Evolutionary conservation across 2,329 filamentous ascomycete genomes (phyloP).

Genomic region (Alternaria sp.): DNA sequence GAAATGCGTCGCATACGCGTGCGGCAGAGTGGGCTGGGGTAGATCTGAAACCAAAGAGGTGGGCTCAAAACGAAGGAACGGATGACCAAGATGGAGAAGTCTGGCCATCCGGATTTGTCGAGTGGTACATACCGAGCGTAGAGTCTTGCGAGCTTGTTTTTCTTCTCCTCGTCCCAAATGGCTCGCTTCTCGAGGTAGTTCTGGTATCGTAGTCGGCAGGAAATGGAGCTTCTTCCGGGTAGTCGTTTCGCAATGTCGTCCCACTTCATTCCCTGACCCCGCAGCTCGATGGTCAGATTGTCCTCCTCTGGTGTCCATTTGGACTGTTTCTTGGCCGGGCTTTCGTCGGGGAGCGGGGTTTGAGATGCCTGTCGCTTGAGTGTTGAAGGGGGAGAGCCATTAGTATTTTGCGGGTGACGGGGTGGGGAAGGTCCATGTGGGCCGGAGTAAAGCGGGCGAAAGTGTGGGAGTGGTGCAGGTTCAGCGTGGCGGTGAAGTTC

Average conservation of each 20-base stretch:
- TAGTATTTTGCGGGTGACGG: slow-evolving; percentile 35
- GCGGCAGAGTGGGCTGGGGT: not conserved
- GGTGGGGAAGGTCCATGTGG: slow-evolving; percentile 47
- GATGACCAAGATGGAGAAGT: slow-evolving; percentile 3
- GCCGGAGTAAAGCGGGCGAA: slow-evolving; percentile 47
- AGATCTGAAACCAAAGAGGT: slow-evolving; percentile 12
- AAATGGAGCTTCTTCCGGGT: slow-evolving; percentile 90
- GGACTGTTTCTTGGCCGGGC: slow-evolving; percentile 67
- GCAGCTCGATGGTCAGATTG: slow-evolving; percentile 88
- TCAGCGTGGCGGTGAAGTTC: slow-evolving; percentile 49
- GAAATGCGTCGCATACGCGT: slow-evolving; percentile 13
- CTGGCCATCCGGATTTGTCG: slow-evolving; percentile 13
- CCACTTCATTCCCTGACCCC: slow-evolving; percentile 95
- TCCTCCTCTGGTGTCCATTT: slow-evolving; percentile 97
- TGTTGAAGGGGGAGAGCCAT: slow-evolving; percentile 44
- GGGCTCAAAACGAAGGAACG: not conserved
- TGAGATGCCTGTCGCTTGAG: slow-evolving; percentile 48
- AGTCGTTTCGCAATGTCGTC: slow-evolving; percentile 94
- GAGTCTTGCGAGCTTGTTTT: slow-evolving; percentile 92
- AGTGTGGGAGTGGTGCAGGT: slow-evolving; percentile 47
- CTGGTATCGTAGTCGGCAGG: slow-evolving; percentile 92
- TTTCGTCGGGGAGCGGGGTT: slow-evolving; percentile 45
- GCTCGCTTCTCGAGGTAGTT: slow-evolving; percentile 94
- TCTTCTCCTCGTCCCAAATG: slow-evolving; percentile 97
- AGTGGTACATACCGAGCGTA: slow-evolving; percentile 79